phyloP scores from a whole-genome alignment of 2,329 filamentous ascomycete species.

The Aspergillus carbonarius region DNA sequence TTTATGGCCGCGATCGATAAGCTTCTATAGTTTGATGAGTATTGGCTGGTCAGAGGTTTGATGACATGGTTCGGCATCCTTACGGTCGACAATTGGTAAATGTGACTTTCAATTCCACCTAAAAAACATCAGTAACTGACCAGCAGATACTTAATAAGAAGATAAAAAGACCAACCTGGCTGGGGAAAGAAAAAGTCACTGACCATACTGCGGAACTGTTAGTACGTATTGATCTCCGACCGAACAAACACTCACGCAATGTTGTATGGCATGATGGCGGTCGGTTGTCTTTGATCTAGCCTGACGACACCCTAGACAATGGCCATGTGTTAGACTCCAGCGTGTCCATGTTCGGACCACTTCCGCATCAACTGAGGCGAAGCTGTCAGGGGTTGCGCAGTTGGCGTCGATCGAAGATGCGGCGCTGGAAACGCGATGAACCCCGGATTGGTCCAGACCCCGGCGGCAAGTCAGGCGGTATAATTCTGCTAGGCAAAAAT shows the following conservation, averaged over 20 bases:
- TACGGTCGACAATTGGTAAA: conserved; percentile 88
- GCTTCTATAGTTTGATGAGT: conserved; percentile 58
- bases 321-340: neutral
- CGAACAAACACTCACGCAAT: conserved; percentile 56
- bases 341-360: conserved; percentile 22
- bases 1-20: conserved; percentile 96
- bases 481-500: conserved; percentile 29
- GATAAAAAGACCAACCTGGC: conserved; percentile 55
- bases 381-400: neutral
- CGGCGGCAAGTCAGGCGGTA: conserved; percentile 23
- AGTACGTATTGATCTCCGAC: conserved; percentile 24
- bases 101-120: conserved; percentile 94
- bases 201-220: conserved; percentile 66
- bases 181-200: conserved; percentile 99
- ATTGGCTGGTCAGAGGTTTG: neutral
- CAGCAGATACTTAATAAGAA: neutral
- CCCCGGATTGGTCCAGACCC: conserved; percentile 17
- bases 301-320: conserved; percentile 15
- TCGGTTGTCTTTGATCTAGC: conserved; percentile 12
- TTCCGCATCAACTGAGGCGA: neutral
- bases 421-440: conserved; percentile 2
- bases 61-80: conserved; percentile 16
- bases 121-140: conserved; percentile 13
- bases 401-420: conserved; percentile 1
- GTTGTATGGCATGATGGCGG: conserved; percentile 63